Evolutionary conservation across 805 yeast species (phyloP), one percentile per base, ranked within the genome.

Genomic region (Hanseniaspora occidentalis): DNA sequence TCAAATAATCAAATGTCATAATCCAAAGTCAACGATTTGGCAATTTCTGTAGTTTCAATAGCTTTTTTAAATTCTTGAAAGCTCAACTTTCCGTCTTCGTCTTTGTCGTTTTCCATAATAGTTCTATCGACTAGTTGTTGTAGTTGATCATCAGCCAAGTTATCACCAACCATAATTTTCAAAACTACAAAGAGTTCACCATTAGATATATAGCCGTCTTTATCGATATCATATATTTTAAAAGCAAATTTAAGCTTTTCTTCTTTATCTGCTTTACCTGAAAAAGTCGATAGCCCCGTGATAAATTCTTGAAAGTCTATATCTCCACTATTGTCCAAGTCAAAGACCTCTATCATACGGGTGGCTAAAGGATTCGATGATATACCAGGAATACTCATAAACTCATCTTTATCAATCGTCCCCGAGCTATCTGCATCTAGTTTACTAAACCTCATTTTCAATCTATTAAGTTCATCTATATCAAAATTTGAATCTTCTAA

Each of bases 81-180:
- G 45, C 80, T 78, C 45, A 92, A 64, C 50, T 71, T 75, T 1
- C 95, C 94, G 53, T 86, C 96, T 2, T 89, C 88, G 51, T 88
- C 95, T 22, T 58, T 52, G 54, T 88, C 97, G 39, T 85, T 88
- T 57, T 89, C 96, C 77, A 85, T 75, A 48, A 94, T 86, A 0
- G 98, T 86, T 60, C 94, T 78, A 58, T 92, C 97, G n/a, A 89
- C 96, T 40, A 92, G 75, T 60, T 94, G 97, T 58, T 92, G 99
- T 42, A 92, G 69, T 53, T 92, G 95, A 21, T 75, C 76, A 44
- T 84, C 94, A 46, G 77, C 80, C 43, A 94, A 63, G 53, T 92
- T 86, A 50, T 77, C 79, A 1, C 97, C 98, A 21, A 94, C 98
- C 98, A 92, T 92, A 75, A 84, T 83, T 61, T 92, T 84, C 64